Percentiles rank a stretch among this genome's conserved stretches.
phyloP scores from a whole-genome alignment of 306 rosid species.

The Casuarina equisetifolia region DNA sequence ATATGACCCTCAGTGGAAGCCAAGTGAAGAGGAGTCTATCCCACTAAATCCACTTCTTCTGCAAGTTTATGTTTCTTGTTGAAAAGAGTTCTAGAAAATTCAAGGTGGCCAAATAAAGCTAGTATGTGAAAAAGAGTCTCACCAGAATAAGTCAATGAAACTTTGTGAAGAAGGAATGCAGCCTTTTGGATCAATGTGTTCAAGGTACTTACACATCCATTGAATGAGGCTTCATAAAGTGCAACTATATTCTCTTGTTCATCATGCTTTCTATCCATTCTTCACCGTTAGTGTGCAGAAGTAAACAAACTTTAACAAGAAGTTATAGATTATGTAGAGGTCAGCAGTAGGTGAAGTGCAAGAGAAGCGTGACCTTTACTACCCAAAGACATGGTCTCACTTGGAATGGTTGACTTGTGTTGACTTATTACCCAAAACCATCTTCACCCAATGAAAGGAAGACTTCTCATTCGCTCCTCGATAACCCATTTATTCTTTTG shows the following conservation, averaged over 20 bases:
- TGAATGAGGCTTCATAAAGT: constrained; percentile 12
- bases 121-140: constrained; percentile 25
- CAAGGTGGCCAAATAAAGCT: constrained; percentile 7
- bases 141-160: not conserved
- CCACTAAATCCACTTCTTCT: not conserved
- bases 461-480: too few relatives aligned
- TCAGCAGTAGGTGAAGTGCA: too few relatives aligned
- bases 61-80: constrained; percentile 1
- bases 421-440: too few relatives aligned
- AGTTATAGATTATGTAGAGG: too few relatives aligned
- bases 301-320: too few relatives aligned
- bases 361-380: too few relatives aligned
- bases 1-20: constrained; percentile 20
- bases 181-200: constrained; percentile 1
- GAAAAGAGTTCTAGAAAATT: not conserved
- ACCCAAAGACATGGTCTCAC: too few relatives aligned
- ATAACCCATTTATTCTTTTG: too few relatives aligned
- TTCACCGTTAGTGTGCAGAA: too few relatives aligned
- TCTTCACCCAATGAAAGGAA: too few relatives aligned
- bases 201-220: not conserved
- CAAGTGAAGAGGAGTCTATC: constrained; percentile 12
- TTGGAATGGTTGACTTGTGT: too few relatives aligned
- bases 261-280: not conserved
- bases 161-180: not conserved
- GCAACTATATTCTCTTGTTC: not conserved